These are phyloP conservation scores for Alliaria petiolata DNA, from an alignment of 345 rosid genomes.

Conservation along the genomic window DNA sequence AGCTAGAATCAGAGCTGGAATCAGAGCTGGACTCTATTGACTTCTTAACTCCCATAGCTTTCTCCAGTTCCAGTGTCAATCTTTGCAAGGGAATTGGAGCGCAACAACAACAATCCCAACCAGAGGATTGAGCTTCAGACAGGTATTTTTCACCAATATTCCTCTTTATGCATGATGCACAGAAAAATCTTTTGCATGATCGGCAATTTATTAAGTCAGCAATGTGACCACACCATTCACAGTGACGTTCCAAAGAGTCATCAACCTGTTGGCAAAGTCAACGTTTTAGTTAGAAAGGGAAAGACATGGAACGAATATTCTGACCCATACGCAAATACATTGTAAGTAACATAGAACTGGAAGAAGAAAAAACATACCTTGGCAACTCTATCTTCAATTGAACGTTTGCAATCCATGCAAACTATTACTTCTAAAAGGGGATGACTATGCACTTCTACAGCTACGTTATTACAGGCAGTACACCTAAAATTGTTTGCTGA, in stretches of 20 bases:
- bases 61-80: slow-evolving; percentile 64
- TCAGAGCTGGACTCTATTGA: slow-evolving; percentile 31
- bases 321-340: slow-evolving; percentile 4
- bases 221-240: slow-evolving; percentile 88
- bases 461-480: slow-evolving; percentile 69
- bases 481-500: slow-evolving; percentile 49
- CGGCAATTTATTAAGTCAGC: slow-evolving; percentile 69
- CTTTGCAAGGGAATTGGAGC: slow-evolving; percentile 64
- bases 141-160: slow-evolving; percentile 75
- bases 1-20: too few species aligned
- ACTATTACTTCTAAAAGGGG: slow-evolving; percentile 81
- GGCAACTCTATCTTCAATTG: slow-evolving; percentile 55
- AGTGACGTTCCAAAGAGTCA: slow-evolving; percentile 62
- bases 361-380: slow-evolving; percentile 57
- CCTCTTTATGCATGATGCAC: slow-evolving; percentile 67
- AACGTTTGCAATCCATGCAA: slow-evolving; percentile 78
- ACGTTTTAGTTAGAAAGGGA: slow-evolving; percentile 9
- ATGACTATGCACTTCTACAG: slow-evolving; percentile 67
- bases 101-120: slow-evolving; percentile 90
- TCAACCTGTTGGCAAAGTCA: slow-evolving; percentile 49
- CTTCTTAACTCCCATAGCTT: slow-evolving; percentile 54
- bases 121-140: slow-evolving; percentile 55
- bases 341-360: not conserved
- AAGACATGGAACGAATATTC: not conserved
- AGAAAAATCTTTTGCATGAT: slow-evolving; percentile 71